Conservation (phyloP, 345 rosid genomes). For the Brassica cretica region DNA sequence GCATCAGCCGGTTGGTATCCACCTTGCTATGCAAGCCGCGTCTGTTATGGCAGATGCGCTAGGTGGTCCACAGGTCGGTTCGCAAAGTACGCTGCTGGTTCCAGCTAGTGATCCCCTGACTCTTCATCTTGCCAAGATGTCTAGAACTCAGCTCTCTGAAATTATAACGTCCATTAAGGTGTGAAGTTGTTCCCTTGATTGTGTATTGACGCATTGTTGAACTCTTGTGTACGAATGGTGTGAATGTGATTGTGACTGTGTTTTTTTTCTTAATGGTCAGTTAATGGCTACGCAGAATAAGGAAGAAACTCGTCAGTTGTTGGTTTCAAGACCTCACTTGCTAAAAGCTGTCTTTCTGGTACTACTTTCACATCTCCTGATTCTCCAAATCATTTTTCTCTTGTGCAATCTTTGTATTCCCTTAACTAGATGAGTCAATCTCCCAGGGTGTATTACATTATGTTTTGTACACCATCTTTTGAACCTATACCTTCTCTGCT, state of each 20-base stretch:
- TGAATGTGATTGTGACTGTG: conserved; percentile 13
- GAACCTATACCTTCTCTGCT: conserved; percentile 11
- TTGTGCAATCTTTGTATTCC: background rate
- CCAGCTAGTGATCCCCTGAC: conserved; percentile 79
- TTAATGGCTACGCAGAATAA: conserved; percentile 67
- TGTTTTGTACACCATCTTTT: conserved; percentile 20
- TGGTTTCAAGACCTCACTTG: conserved; percentile 72
- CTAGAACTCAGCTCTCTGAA: conserved; percentile 81
- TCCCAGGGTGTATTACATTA: background rate
- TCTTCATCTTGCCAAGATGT: conserved; percentile 86
- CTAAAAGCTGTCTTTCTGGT: conserved; percentile 92
- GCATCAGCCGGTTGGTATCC: conserved; percentile 85
- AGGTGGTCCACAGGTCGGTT: conserved; percentile 65
- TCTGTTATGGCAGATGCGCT: conserved; percentile 73
- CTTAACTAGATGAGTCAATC: background rate
- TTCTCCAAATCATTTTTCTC: background rate
- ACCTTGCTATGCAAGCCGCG: conserved; percentile 76
- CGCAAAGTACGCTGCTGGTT: conserved; percentile 48
- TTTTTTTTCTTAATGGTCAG: conserved; percentile 41
- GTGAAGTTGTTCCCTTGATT: conserved; percentile 1
- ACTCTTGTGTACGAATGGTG: conserved; percentile 10
- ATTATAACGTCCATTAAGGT: conserved; percentile 81
- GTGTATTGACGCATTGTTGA: background rate
- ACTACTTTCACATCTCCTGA: conserved; percentile 30
- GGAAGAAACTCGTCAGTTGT: conserved; percentile 74